phyloP scores from a whole-genome alignment of 495 filamentous ascomycete genomes.

The Daldinia bambusicola region DNA sequence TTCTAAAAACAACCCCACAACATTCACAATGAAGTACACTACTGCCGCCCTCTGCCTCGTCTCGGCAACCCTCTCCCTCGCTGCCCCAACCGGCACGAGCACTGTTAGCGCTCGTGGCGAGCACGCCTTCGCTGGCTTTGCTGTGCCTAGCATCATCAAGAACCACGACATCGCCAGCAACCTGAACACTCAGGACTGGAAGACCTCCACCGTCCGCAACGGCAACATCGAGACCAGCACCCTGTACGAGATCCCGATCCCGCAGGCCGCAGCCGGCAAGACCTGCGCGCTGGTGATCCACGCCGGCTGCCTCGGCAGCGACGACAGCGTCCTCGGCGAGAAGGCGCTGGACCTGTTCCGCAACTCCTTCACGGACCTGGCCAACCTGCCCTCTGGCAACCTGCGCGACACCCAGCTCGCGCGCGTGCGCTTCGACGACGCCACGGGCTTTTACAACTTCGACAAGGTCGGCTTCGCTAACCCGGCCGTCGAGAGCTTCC shows the following conservation, averaged over 20 bases:
- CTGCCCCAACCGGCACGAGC: slow-evolving; percentile 35
- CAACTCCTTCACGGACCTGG: slow-evolving; percentile 40
- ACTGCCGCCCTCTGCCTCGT: slow-evolving; percentile 39
- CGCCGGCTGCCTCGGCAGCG: neutral
- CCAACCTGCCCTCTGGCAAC: slow-evolving; percentile 30
- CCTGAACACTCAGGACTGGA: slow-evolving; percentile 12
- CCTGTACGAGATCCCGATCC: slow-evolving; percentile 46
- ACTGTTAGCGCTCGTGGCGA: slow-evolving; percentile 1
- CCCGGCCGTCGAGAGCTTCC: slow-evolving; percentile 36
- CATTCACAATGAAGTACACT: slow-evolving; percentile 48
- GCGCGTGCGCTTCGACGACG: slow-evolving; percentile 30
- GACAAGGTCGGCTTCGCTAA: slow-evolving; percentile 30
- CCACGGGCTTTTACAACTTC: slow-evolving; percentile 37
- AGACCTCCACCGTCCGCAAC: slow-evolving; percentile 32
- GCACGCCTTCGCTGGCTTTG: slow-evolving; percentile 29
- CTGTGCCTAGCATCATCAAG: slow-evolving; percentile 41
- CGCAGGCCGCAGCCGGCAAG: slow-evolving; percentile 27
- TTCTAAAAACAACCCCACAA: neutral
- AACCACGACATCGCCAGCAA: slow-evolving; percentile 37
- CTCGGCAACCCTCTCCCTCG: slow-evolving; percentile 44
- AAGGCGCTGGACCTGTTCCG: slow-evolving; percentile 38
- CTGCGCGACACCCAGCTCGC: slow-evolving; percentile 38
- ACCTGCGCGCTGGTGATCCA: slow-evolving; percentile 43
- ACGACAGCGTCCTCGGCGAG: slow-evolving; percentile 29
- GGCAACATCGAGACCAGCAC: slow-evolving; percentile 37